phyloP scores from a whole-genome alignment of 2,329 filamentous ascomycete species.

The Penicillium aurantiogriseum region DNA sequence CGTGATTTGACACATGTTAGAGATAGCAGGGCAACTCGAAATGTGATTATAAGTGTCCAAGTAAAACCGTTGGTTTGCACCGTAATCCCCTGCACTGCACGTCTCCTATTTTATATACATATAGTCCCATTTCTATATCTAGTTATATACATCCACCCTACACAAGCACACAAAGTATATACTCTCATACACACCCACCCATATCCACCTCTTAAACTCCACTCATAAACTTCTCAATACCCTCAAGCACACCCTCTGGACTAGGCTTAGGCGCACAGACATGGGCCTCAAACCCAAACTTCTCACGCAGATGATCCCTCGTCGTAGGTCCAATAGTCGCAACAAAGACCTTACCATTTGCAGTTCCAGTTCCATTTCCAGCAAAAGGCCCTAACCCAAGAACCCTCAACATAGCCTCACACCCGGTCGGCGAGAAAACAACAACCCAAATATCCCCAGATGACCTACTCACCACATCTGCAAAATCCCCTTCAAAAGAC shows the following conservation, averaged over 20 bases:
- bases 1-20: slow-evolving; percentile 14
- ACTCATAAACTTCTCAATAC: slow-evolving; percentile 56
- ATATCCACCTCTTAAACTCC: neutral
- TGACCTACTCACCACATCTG: slow-evolving; percentile 43
- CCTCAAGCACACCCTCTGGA: slow-evolving; percentile 72
- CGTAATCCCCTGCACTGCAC: neutral
- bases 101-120: neutral
- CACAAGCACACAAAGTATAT: neutral
- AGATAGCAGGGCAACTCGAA: slow-evolving; percentile 12
- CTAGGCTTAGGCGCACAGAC: slow-evolving; percentile 77
- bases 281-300: slow-evolving; percentile 47
- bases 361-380: neutral
- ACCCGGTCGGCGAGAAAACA: slow-evolving; percentile 61
- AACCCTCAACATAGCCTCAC: slow-evolving; percentile 58
- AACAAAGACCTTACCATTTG: slow-evolving; percentile 52
- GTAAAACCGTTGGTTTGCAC: neutral
- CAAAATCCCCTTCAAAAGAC: slow-evolving; percentile 70
- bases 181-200: too few relatives aligned
- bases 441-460: slow-evolving; percentile 38
- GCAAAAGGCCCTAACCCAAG: slow-evolving; percentile 43
- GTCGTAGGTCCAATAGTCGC: slow-evolving; percentile 95
- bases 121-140: neutral
- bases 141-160: neutral
- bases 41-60: slow-evolving; percentile 8
- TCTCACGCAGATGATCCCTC: slow-evolving; percentile 62